A percentile compares a stretch with the other conserved stretches of the same genome.
Evolutionary conservation across 148 eudicot genomes (phyloP).

Genomic region (Pouteria glomerata): DNA sequence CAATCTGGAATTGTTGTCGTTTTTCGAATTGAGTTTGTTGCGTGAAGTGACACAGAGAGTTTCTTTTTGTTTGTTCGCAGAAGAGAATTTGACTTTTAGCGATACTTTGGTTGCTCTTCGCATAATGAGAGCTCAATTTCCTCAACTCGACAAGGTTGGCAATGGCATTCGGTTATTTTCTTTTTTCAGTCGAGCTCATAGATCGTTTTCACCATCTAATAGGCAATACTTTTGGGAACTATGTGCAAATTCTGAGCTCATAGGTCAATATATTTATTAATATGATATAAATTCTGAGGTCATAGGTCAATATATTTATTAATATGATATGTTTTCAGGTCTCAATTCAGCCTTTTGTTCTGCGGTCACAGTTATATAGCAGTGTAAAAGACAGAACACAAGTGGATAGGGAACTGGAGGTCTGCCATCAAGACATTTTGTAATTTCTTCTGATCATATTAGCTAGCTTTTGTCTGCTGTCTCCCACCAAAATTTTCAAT

Average conservation of each 20-base stretch:
- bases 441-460: not conserved
- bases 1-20: too few species aligned
- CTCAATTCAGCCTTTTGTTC: conserved; percentile 62
- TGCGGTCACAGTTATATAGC: conserved; percentile 88
- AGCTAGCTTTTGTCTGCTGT: not conserved
- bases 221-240: too few species aligned
- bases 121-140: conserved; percentile 95
- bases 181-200: too few species aligned
- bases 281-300: conserved; percentile 36
- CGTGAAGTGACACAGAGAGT: not conserved
- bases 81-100: conserved; percentile 64
- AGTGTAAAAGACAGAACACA: conserved; percentile 87
- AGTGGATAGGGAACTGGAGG: conserved; percentile 97
- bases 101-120: conserved; percentile 83
- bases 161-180: not conserved
- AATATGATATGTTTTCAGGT: too few species aligned
- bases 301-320: too few species aligned
- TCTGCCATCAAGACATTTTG: conserved; percentile 20
- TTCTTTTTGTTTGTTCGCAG: conserved; percentile 32
- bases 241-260: too few species aligned
- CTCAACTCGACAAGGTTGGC: conserved; percentile 61
- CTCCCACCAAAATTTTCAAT: not conserved
- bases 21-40: not conserved
- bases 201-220: not conserved
- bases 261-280: too few species aligned